These are phyloP conservation scores for Aspergillus biplanus DNA, from an alignment of 495 filamentous ascomycete species.

Conservation along the genomic window DNA sequence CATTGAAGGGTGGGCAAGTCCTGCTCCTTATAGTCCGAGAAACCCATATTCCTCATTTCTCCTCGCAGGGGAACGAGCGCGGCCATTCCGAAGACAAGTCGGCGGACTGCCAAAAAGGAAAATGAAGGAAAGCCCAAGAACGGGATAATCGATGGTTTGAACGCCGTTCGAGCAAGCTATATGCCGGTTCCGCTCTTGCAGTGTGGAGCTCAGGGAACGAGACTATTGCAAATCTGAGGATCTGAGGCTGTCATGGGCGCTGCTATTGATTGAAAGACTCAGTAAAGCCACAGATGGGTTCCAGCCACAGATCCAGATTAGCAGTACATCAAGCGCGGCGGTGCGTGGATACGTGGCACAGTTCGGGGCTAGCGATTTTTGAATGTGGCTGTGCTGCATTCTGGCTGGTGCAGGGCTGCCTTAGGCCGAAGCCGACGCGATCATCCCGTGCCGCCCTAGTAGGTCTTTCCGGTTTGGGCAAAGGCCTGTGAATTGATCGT, in stretches of 20 bases:
- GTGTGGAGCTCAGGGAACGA: constrained; percentile 18
- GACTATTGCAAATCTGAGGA: constrained; percentile 21
- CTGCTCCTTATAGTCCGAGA: constrained; percentile 17
- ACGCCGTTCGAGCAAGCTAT: constrained; percentile 20
- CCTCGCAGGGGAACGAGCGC: constrained; percentile 1
- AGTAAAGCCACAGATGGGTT: constrained; percentile 31
- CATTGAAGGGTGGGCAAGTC: background rate
- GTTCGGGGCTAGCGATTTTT: constrained; percentile 15
- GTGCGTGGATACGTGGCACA: constrained; percentile 22
- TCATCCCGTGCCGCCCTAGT: constrained; percentile 3
- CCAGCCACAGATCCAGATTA: constrained; percentile 23
- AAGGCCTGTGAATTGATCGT: constrained; percentile 4
- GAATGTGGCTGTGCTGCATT: constrained; percentile 27
- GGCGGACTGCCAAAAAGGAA: constrained; percentile 13
- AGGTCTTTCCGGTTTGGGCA: constrained; percentile 5
- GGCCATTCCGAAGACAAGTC: constrained; percentile 25
- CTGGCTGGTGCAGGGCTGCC: constrained; percentile 9
- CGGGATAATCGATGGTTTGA: constrained; percentile 18
- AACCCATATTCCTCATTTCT: constrained; percentile 8
- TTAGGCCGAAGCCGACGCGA: constrained; percentile 9
- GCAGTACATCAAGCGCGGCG: constrained; percentile 24
- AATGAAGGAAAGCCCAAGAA: constrained; percentile 8
- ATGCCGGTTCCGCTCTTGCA: constrained; percentile 21
- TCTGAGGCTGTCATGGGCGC: constrained; percentile 22
- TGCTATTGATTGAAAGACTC: constrained; percentile 20